Percentiles rank a stretch among this genome's conserved stretches.
These are phyloP conservation scores for Graphilbum fragrans DNA, from an alignment of 2,329 filamentous ascomycete species.

Conservation along the genomic window DNA sequence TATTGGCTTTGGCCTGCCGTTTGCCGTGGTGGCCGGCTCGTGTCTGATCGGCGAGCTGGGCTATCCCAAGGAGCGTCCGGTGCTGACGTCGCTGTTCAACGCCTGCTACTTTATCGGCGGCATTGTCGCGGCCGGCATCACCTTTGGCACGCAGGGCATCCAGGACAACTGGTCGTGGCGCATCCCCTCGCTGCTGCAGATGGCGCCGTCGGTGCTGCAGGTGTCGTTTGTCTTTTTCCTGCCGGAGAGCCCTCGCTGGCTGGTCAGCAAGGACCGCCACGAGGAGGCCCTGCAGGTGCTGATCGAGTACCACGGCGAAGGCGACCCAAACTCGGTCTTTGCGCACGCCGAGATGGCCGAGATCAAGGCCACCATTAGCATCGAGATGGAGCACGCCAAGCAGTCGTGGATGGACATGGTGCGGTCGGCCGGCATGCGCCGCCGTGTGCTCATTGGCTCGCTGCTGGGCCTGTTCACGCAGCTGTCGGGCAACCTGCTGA, in stretches of 20 bases:
- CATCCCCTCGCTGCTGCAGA: constrained; percentile 28
- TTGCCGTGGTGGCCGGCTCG: constrained; percentile 45
- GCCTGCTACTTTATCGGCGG: constrained; percentile 39
- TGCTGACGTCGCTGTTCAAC: constrained; percentile 47
- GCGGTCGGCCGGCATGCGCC: constrained; percentile 34
- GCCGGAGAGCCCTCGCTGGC: constrained; percentile 16
- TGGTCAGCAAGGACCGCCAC: constrained; percentile 14
- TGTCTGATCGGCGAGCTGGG: constrained; percentile 47
- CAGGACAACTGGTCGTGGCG: constrained; percentile 25
- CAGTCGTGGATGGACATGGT: constrained; percentile 40
- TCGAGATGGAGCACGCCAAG: constrained; percentile 37
- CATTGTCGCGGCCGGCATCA: constrained; percentile 35
- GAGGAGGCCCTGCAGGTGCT: constrained; percentile 15
- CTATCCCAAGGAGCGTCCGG: constrained; percentile 47
- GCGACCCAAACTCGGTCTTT: constrained; percentile 35
- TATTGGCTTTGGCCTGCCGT: constrained; percentile 49
- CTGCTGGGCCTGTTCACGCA: constrained; percentile 42
- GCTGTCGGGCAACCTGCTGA: constrained; percentile 38
- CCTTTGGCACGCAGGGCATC: constrained; percentile 31
- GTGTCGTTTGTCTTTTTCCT: constrained; percentile 24
- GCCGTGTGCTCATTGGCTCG: constrained; percentile 33
- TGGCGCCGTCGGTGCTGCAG: constrained; percentile 21
- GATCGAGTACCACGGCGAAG: constrained; percentile 31
- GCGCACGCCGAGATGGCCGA: constrained; percentile 48
- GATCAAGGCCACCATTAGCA: constrained; percentile 41